Conservation (phyloP, 306 rosid genomes). For the Prunus salicina region DNA sequence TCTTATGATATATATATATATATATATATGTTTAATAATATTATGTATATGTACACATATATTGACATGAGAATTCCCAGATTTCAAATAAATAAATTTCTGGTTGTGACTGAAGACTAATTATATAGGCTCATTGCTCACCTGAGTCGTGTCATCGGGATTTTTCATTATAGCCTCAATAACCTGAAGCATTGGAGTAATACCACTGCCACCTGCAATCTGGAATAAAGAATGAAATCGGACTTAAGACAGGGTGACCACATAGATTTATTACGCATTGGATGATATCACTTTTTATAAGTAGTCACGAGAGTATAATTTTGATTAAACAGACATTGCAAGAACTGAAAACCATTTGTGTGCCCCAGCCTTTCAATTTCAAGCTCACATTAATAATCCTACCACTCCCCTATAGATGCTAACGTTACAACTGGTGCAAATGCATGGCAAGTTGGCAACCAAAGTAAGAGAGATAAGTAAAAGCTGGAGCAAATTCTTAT, state of each 20-base stretch:
- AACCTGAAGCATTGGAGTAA: constrained; percentile 97
- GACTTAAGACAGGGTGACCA: constrained; percentile 8
- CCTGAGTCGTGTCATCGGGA: constrained; percentile 89
- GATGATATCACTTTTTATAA: background rate
- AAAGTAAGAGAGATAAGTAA: background rate
- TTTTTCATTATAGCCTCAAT: constrained; percentile 93
- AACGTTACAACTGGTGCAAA: background rate
- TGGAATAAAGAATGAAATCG: constrained; percentile 26
- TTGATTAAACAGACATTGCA: background rate
- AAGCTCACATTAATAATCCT: background rate
- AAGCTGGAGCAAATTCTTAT: background rate
- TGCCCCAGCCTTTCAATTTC: background rate
- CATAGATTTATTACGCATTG: background rate
- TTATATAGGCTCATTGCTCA: constrained; percentile 34
- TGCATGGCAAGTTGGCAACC: background rate
- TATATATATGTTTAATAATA: background rate
- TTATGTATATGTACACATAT: background rate
- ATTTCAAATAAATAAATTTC: background rate
- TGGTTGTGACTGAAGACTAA: background rate
- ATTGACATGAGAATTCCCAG: background rate
- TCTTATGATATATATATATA: background rate
- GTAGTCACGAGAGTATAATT: background rate
- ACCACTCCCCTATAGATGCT: constrained; percentile 6
- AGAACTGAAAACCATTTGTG: background rate
- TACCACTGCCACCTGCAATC: constrained; percentile 98